A percentile compares a stretch with the other conserved stretches of the same genome.
phyloP scores from a whole-genome alignment of 1,284 basidiomycete species.

The Marasmius fiardii region DNA sequence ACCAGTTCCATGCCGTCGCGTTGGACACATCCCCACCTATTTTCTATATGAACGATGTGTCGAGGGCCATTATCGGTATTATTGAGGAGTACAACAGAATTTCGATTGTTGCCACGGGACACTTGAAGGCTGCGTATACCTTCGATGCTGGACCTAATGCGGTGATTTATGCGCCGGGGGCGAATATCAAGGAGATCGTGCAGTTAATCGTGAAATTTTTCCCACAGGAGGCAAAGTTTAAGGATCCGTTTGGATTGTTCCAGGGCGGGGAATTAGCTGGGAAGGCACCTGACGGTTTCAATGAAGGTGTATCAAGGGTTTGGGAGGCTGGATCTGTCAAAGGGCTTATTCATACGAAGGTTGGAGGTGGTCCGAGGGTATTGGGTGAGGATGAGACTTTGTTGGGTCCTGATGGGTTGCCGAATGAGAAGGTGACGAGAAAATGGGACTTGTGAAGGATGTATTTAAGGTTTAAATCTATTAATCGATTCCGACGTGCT shows the following conservation, averaged over 20 bases:
- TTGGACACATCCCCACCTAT: conserved; percentile 97
- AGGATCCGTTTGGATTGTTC: conserved; percentile 72
- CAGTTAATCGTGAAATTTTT: conserved; percentile 79
- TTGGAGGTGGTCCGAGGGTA: conserved; percentile 87
- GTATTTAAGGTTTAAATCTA: background rate
- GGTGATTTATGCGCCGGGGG: conserved; percentile 88
- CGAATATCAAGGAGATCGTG: conserved; percentile 77
- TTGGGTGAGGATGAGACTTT: conserved; percentile 53
- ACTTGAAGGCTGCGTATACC: conserved; percentile 90
- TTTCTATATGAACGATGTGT: conserved; percentile 99
- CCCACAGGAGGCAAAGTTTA: conserved; percentile 73
- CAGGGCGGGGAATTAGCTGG: conserved; percentile 38
- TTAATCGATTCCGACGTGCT: too few relatives aligned
- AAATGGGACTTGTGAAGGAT: background rate
- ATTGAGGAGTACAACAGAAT: conserved; percentile 95
- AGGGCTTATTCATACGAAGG: conserved; percentile 84
- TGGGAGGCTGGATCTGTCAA: conserved; percentile 80
- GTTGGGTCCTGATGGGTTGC: conserved; percentile 55
- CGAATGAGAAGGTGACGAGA: conserved; percentile 28
- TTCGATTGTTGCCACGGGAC: conserved; percentile 55
- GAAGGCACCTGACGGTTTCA: conserved; percentile 68
- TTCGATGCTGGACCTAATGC: conserved; percentile 99
- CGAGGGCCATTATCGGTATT: conserved; percentile 79
- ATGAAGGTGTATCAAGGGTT: conserved; percentile 69
- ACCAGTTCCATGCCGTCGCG: conserved; percentile 97